Evolutionary conservation across 805 yeast genomes (phyloP).

Genomic region (Blastobotrys parvus): DNA sequence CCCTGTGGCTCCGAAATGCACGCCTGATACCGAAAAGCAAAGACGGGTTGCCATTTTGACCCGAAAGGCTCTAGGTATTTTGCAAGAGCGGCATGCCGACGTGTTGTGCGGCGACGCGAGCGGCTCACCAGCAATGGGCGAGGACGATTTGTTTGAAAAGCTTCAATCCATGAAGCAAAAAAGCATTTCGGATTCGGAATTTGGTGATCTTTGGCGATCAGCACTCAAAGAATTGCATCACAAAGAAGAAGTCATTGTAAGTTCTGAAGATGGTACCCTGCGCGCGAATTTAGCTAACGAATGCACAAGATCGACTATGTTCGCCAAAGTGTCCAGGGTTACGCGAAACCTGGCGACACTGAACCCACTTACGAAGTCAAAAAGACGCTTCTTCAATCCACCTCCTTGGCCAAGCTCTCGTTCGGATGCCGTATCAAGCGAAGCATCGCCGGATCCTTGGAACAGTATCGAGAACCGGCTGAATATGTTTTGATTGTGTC

Average conservation of each 20-base stretch:
- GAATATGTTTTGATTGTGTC: slow-evolving; percentile 1
- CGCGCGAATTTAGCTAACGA: background rate
- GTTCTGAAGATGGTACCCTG: slow-evolving; percentile 5
- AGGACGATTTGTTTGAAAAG: slow-evolving; percentile 21
- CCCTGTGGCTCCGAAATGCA: slow-evolving; percentile 58
- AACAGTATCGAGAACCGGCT: slow-evolving; percentile 14
- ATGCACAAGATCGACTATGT: slow-evolving; percentile 10
- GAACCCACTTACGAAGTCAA: slow-evolving; percentile 10
- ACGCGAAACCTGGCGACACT: slow-evolving; percentile 13
- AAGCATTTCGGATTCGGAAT: slow-evolving; percentile 43
- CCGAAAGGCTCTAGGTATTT: slow-evolving; percentile 53
- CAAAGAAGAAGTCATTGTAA: slow-evolving; percentile 24
- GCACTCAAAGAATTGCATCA: slow-evolving; percentile 57
- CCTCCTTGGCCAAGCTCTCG: slow-evolving; percentile 17
- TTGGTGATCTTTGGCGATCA: slow-evolving; percentile 65
- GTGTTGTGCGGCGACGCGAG: slow-evolving; percentile 40
- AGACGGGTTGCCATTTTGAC: slow-evolving; percentile 57
- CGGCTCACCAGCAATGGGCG: slow-evolving; percentile 30
- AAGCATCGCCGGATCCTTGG: slow-evolving; percentile 13
- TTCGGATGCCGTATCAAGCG: slow-evolving; percentile 15
- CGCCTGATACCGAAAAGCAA: slow-evolving; percentile 64
- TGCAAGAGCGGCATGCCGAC: slow-evolving; percentile 62
- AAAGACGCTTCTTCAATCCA: slow-evolving; percentile 17
- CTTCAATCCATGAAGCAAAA: slow-evolving; percentile 19
- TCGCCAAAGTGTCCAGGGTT: slow-evolving; percentile 13